These are phyloP conservation scores for Closterium sp. DNA, from an alignment of 139 green algal species.

Conservation along the genomic window DNA sequence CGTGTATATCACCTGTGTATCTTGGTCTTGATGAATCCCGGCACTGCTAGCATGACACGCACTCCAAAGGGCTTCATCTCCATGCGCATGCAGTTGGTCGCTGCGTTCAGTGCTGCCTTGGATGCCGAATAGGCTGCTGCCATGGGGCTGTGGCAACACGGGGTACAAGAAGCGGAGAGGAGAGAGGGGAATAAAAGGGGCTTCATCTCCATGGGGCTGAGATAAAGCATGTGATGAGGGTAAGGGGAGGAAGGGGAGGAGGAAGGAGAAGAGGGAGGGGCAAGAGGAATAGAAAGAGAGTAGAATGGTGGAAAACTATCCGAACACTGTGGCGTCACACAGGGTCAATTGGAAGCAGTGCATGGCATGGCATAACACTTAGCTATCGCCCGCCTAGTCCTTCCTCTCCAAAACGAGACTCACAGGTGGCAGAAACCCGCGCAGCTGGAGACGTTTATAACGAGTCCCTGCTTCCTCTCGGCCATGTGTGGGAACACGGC, in stretches of 20 bases:
- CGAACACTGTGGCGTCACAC: background rate
- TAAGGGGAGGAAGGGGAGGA: too few relatives aligned
- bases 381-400: background rate
- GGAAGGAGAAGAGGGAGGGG: too few relatives aligned
- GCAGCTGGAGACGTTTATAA: conserved; percentile 3
- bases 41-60: background rate
- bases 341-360: background rate
- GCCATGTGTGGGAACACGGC: conserved; percentile 30
- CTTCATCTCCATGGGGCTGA: too few relatives aligned
- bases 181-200: too few relatives aligned
- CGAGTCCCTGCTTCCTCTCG: background rate
- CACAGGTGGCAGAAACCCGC: conserved; percentile 4
- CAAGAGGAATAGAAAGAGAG: too few relatives aligned
- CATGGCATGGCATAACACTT: background rate
- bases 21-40: background rate
- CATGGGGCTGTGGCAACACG: too few relatives aligned
- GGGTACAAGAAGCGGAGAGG: too few relatives aligned
- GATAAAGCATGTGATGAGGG: too few relatives aligned
- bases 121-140: background rate
- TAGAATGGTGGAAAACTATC: too few relatives aligned
- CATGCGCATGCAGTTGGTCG: background rate
- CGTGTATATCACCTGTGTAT: background rate
- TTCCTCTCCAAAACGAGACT: background rate
- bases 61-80: background rate
- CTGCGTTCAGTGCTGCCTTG: background rate